Evolutionary conservation across 139 green algal species (phyloP).

Genomic region (Auxenochlorella pyrenoidosa): DNA sequence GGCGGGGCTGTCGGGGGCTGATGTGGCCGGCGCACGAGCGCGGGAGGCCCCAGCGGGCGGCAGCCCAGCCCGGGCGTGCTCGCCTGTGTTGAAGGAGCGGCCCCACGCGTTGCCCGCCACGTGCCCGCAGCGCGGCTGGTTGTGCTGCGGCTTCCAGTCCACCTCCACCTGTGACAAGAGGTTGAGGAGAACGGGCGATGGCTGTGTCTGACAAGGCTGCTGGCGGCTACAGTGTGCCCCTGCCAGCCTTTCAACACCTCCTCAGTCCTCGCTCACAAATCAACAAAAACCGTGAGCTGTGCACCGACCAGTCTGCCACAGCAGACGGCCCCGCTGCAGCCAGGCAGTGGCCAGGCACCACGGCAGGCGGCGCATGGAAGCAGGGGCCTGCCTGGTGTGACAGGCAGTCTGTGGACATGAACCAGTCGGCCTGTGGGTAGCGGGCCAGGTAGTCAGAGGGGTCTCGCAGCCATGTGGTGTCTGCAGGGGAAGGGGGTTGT

Average conservation of each 20-base stretch:
- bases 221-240: too few relatives aligned
- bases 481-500: not conserved
- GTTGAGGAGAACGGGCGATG: not conserved
- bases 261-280: too few relatives aligned
- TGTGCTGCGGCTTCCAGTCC: not conserved
- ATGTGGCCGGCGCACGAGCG: too few relatives aligned
- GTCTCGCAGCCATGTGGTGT: slow-evolving; percentile 22
- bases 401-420: slow-evolving; percentile 46
- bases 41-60: too few relatives aligned
- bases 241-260: not conserved
- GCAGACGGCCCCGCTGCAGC: not conserved
- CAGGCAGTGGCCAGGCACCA: not conserved
- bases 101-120: slow-evolving; percentile 20
- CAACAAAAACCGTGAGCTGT: too few relatives aligned
- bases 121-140: slow-evolving; percentile 43
- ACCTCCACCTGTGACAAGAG: not conserved
- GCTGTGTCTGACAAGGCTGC: not conserved
- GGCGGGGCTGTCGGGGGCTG: not conserved
- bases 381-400: slow-evolving; percentile 15
- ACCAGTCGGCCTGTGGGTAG: slow-evolving; percentile 19
- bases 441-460: slow-evolving; percentile 16
- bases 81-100: slow-evolving; percentile 41
- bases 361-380: not conserved
- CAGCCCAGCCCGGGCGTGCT: not conserved
- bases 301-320: too few relatives aligned